Conservation (phyloP, 371 early-diverging fungal species). For the Paraphysoderma sedebokerense region DNA sequence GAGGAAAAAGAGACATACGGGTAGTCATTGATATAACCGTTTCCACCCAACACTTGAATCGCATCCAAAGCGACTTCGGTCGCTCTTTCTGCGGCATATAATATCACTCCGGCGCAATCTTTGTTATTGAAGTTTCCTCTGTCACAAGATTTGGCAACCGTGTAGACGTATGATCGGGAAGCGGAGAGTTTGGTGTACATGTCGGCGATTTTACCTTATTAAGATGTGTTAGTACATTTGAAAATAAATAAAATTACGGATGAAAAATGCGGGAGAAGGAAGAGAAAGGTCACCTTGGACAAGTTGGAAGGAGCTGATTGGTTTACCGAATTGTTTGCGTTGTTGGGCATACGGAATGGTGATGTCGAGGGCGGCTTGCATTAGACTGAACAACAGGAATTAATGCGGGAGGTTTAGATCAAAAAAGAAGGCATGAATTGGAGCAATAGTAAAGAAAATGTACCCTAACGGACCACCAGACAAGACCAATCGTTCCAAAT, state of each 20-base stretch:
- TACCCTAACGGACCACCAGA: slow-evolving; percentile 86
- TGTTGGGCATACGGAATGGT: slow-evolving; percentile 73
- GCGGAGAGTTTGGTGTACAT: slow-evolving; percentile 93
- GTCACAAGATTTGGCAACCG: slow-evolving; percentile 80
- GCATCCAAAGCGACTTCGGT: slow-evolving; percentile 89
- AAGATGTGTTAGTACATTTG: background rate
- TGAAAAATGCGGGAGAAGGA: background rate
- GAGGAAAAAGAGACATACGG: slow-evolving; percentile 16
- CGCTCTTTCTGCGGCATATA: slow-evolving; percentile 90
- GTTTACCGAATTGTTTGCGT: slow-evolving; percentile 72
- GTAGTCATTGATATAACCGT: slow-evolving; percentile 92
- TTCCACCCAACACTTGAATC: slow-evolving; percentile 86
- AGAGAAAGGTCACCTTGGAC: background rate
- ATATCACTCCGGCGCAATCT: slow-evolving; percentile 92
- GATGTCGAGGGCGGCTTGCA: slow-evolving; percentile 79
- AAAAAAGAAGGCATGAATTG: background rate
- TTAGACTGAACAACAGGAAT: slow-evolving; percentile 31
- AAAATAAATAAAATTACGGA: background rate
- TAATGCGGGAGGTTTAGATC: background rate
- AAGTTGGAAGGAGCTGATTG: slow-evolving; percentile 83
- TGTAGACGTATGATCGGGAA: slow-evolving; percentile 78
- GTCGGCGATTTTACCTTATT: slow-evolving; percentile 77
- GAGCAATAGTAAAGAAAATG: background rate
- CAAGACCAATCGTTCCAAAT: slow-evolving; percentile 80
- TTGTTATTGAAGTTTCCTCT: slow-evolving; percentile 25